Percentiles rank a stretch among this genome's conserved stretches.
These are phyloP conservation scores for Aspergillus calidoustus DNA, from an alignment of 2,329 filamentous ascomycete genomes.

Conservation along the genomic window DNA sequence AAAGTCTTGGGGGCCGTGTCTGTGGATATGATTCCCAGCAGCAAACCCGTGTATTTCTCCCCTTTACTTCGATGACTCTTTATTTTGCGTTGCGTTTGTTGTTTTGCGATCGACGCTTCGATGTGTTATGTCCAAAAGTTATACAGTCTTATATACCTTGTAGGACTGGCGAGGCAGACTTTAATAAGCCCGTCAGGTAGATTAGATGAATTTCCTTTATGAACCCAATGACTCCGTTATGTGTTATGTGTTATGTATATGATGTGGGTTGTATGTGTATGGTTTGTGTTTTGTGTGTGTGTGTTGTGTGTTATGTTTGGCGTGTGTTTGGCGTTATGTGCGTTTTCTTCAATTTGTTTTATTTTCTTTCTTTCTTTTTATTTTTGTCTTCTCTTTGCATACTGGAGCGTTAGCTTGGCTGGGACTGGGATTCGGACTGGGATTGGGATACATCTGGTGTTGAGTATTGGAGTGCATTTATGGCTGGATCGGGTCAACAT, in stretches of 20 bases:
- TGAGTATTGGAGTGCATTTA: slow-evolving; percentile 1
- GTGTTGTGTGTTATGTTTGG: slow-evolving; percentile 27
- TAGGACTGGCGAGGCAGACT: slow-evolving; percentile 34
- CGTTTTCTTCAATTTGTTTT: slow-evolving; percentile 20
- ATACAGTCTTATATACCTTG: slow-evolving; percentile 36
- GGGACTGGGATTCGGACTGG: slow-evolving; percentile 9
- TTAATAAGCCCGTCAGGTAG: slow-evolving; percentile 38
- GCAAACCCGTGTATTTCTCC: slow-evolving; percentile 23
- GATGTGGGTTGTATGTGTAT: slow-evolving; percentile 29
- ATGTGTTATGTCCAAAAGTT: slow-evolving; percentile 35
- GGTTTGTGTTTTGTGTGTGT: slow-evolving; percentile 29
- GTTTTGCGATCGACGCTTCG: slow-evolving; percentile 21
- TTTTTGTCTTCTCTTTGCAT: slow-evolving; percentile 14
- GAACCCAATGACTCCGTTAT: slow-evolving; percentile 38
- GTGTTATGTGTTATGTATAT: slow-evolving; percentile 36
- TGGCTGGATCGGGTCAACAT: neutral
- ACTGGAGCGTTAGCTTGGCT: slow-evolving; percentile 10
- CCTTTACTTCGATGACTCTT: slow-evolving; percentile 24
- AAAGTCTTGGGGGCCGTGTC: slow-evolving; percentile 20
- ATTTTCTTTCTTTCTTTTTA: slow-evolving; percentile 20
- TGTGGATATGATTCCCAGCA: slow-evolving; percentile 23
- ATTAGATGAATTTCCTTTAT: slow-evolving; percentile 43
- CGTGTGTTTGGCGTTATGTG: slow-evolving; percentile 24
- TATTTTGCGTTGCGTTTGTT: slow-evolving; percentile 24
- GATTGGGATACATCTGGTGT: slow-evolving; percentile 14